These are phyloP conservation scores for Mycena galopus DNA, from an alignment of 768 basidiomycete species.

Conservation along the genomic window DNA sequence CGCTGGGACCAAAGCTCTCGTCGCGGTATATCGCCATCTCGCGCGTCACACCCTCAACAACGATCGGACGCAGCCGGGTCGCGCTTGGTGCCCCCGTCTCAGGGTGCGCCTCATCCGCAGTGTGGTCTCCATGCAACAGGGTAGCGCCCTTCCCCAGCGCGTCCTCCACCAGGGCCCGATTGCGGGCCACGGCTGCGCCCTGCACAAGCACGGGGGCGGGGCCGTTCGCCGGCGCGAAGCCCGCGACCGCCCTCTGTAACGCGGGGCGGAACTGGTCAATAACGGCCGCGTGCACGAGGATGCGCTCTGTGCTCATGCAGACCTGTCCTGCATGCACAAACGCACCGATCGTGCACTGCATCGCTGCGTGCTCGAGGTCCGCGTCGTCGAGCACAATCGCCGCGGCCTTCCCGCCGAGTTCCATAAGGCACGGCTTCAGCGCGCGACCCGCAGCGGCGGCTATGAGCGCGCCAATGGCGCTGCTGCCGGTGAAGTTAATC, in stretches of 20 bases:
- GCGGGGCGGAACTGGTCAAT: slow-evolving; percentile 71
- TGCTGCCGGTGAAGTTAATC: slow-evolving; percentile 75
- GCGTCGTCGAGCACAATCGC: slow-evolving; percentile 63
- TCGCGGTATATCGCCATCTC: slow-evolving; percentile 34
- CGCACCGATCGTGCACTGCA: slow-evolving; percentile 65
- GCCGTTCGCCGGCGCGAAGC: slow-evolving; percentile 29
- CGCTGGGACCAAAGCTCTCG: slow-evolving; percentile 37
- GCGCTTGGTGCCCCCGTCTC: slow-evolving; percentile 26
- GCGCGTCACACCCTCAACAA: slow-evolving; percentile 33
- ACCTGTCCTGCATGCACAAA: slow-evolving; percentile 76
- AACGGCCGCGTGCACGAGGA: slow-evolving; percentile 72
- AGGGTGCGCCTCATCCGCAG: slow-evolving; percentile 25
- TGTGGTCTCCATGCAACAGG: slow-evolving; percentile 32
- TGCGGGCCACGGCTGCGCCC: slow-evolving; percentile 25
- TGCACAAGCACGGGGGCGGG: slow-evolving; percentile 27
- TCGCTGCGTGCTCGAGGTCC: slow-evolving; percentile 62
- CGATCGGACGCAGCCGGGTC: slow-evolving; percentile 21
- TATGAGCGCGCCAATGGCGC: slow-evolving; percentile 70
- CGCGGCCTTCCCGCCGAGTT: slow-evolving; percentile 67
- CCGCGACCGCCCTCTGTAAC: slow-evolving; percentile 59
- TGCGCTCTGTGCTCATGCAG: slow-evolving; percentile 77
- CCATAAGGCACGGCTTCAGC: slow-evolving; percentile 73
- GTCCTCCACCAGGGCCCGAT: slow-evolving; percentile 28
- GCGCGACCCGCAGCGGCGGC: slow-evolving; percentile 72
- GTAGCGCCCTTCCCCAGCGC: slow-evolving; percentile 33